Evolutionary conservation across 257 asterid genomes (phyloP).

Genomic region (Catharanthus roseus): DNA sequence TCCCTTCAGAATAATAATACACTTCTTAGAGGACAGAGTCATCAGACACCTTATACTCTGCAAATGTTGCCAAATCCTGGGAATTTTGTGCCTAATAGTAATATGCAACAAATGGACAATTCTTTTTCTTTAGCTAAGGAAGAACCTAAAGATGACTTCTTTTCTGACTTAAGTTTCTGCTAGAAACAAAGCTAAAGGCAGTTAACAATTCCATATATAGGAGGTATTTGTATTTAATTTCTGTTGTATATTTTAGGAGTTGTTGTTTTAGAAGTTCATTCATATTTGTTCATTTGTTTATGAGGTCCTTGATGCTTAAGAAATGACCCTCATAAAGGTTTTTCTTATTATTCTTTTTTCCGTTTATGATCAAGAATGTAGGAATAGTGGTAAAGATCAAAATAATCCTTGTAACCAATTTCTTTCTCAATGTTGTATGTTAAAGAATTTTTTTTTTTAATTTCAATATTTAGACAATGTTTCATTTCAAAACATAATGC

Average conservation of each 20-base stretch:
- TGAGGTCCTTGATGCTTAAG: slow-evolving; percentile 12
- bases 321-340: background rate
- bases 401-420: slow-evolving; percentile 3
- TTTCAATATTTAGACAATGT: background rate
- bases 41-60: slow-evolving; percentile 66
- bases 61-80: slow-evolving; percentile 59
- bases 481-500: no score
- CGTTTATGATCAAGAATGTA: background rate
- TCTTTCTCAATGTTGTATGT: background rate
- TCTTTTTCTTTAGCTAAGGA: slow-evolving; percentile 44
- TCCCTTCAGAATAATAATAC: slow-evolving; percentile 29
- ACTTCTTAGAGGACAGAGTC: slow-evolving; percentile 41
- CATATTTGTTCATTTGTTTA: slow-evolving; percentile 25
- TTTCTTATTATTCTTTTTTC: background rate
- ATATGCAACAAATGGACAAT: slow-evolving; percentile 38
- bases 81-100: slow-evolving; percentile 37
- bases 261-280: slow-evolving; percentile 10
- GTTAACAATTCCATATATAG: slow-evolving; percentile 4
- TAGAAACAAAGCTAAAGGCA: background rate
- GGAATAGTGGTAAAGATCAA: background rate
- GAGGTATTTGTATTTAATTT: no score
- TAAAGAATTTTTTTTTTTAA: background rate
- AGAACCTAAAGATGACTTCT: slow-evolving; percentile 78
- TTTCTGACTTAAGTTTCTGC: slow-evolving; percentile 45
- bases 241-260: slow-evolving; percentile 22